Evolutionary conservation across 2,329 filamentous ascomycete genomes (phyloP).

Genomic region (Mycosphaerella sp.): DNA sequence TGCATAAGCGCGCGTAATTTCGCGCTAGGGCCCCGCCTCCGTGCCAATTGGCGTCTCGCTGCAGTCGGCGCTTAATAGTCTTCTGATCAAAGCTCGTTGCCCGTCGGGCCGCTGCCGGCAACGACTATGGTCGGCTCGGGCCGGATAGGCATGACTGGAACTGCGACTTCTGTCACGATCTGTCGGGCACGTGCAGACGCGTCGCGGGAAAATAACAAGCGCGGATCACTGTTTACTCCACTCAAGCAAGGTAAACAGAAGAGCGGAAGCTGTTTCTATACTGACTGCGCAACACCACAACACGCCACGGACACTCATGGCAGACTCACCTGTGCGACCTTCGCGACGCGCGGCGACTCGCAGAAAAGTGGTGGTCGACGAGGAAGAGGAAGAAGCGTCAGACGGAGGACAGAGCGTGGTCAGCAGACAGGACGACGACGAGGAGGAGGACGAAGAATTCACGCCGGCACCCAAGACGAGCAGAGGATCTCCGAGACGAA

Average conservation of each 20-base stretch:
- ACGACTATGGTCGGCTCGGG: too few species aligned
- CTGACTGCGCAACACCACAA: slow-evolving; percentile 11
- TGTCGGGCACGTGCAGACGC: not conserved
- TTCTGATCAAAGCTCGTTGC: too few species aligned
- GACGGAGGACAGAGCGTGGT: slow-evolving; percentile 54
- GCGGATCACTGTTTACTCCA: not conserved
- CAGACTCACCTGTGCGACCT: slow-evolving; percentile 44
- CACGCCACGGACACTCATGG: slow-evolving; percentile 18
- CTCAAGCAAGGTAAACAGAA: not conserved
- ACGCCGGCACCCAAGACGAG: slow-evolving; percentile 62
- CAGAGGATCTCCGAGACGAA: slow-evolving; percentile 52
- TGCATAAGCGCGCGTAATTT: too few species aligned
- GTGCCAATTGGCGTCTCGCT: too few species aligned
- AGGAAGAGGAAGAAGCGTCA: slow-evolving; percentile 52
- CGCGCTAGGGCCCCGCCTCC: too few species aligned
- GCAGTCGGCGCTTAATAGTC: too few species aligned
- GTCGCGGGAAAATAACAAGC: not conserved
- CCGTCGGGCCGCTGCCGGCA: too few species aligned
- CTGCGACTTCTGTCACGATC: not conserved
- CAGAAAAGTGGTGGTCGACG: slow-evolving; percentile 69
- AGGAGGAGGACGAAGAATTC: slow-evolving; percentile 69
- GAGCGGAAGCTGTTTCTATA: not conserved
- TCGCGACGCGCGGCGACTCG: slow-evolving; percentile 57
- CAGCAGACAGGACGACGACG: slow-evolving; percentile 47
- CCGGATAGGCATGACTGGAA: too few species aligned